Conservation (phyloP, 768 basidiomycete genomes). For the Sutorius australiensis region DNA sequence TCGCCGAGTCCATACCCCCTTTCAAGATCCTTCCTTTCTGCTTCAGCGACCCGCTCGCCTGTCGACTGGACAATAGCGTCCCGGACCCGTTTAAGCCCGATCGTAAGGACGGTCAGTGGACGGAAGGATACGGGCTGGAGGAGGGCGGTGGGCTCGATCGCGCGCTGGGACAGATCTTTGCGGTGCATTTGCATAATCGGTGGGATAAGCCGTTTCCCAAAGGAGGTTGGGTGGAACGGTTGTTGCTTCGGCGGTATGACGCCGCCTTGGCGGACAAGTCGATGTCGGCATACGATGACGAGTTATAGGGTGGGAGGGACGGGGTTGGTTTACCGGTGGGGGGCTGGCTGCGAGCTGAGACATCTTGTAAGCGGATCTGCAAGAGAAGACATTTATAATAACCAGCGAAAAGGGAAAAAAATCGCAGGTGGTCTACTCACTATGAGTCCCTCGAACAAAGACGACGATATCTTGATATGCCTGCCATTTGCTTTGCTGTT, state of each 20-base stretch:
- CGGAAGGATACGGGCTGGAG: constrained; percentile 47
- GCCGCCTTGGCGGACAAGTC: constrained; percentile 20
- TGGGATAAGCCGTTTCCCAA: constrained; percentile 84
- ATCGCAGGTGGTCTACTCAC: neutral
- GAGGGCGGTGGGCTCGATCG: constrained; percentile 61
- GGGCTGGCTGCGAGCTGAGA: no score
- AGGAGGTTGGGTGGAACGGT: constrained; percentile 81
- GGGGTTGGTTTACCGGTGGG: neutral
- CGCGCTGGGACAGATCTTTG: constrained; percentile 69
- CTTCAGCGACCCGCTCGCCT: constrained; percentile 87
- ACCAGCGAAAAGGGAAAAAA: neutral
- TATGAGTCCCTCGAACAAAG: neutral
- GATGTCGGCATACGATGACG: neutral
- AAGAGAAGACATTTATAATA: neutral
- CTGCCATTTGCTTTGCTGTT: neutral
- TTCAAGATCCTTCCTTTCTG: constrained; percentile 95
- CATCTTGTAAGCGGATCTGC: neutral
- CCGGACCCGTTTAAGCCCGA: constrained; percentile 82
- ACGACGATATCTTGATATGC: neutral
- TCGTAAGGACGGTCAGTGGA: constrained; percentile 56
- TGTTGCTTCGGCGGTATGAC: constrained; percentile 67
- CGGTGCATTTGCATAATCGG: constrained; percentile 92
- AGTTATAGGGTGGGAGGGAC: neutral
- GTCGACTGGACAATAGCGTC: constrained; percentile 84
- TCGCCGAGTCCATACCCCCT: constrained; percentile 68